phyloP scores from a whole-genome alignment of 2,329 filamentous ascomycete genomes.

The Fusarium agapanthi region DNA sequence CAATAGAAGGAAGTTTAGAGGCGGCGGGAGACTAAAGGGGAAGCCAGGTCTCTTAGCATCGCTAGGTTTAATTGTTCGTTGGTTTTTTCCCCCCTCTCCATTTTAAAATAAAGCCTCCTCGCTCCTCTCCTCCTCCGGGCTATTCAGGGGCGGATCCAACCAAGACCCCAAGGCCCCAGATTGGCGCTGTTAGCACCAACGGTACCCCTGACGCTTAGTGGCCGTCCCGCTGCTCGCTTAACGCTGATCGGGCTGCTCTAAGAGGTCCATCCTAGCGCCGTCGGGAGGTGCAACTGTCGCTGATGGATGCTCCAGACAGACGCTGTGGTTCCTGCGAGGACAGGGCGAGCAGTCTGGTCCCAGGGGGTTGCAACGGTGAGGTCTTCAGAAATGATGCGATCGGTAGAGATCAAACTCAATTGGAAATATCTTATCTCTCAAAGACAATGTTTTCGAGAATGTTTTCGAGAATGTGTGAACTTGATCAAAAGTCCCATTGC shows the following conservation, averaged over 20 bases:
- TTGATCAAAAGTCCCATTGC: conserved; percentile 3
- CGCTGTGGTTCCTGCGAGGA: conserved; percentile 6
- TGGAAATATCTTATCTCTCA: not conserved
- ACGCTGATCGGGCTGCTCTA: conserved; percentile 41
- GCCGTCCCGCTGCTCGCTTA: conserved; percentile 43
- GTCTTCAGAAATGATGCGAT: conserved; percentile 1
- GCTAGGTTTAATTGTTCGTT: conserved; percentile 44
- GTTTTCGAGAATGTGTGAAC: not conserved
- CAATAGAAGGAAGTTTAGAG: conserved; percentile 18
- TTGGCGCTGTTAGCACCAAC: conserved; percentile 43
- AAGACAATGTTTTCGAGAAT: not conserved
- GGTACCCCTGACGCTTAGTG: conserved; percentile 39
- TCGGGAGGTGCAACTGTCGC: conserved; percentile 28
- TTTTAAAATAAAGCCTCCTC: conserved; percentile 42
- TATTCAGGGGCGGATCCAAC: conserved; percentile 44
- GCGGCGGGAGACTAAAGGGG: conserved; percentile 34
- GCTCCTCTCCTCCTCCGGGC: not conserved
- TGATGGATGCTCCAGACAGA: not conserved
- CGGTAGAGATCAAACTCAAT: not conserved
- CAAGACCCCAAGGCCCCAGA: conserved; percentile 42
- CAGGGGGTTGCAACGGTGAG: not conserved
- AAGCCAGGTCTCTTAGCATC: conserved; percentile 31
- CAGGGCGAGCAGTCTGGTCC: not conserved
- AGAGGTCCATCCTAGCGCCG: conserved; percentile 37
- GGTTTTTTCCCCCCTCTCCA: conserved; percentile 32